Evolutionary conservation across 2,329 filamentous ascomycete species (phyloP).

Genomic region (Neospermospora avenae): DNA sequence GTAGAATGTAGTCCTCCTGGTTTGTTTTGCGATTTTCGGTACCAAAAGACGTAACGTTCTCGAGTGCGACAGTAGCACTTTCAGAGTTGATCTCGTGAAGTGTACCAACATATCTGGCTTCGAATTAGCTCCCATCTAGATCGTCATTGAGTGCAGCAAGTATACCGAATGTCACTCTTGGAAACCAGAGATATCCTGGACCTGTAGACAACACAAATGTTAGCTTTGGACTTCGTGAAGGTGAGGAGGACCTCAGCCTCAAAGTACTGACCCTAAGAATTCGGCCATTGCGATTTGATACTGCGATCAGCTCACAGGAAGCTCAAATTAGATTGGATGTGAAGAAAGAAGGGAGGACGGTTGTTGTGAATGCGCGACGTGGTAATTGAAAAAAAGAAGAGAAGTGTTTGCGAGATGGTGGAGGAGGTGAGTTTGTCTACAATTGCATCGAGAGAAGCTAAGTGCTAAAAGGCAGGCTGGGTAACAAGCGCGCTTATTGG

Average conservation of each 20-base stretch:
- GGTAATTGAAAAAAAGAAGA: constrained; percentile 11
- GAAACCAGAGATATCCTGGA: constrained; percentile 95
- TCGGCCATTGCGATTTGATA: constrained; percentile 48
- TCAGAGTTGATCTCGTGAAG: constrained; percentile 98
- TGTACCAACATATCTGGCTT: constrained; percentile 82
- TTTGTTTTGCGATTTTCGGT: constrained; percentile 84
- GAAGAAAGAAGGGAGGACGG: constrained; percentile 7
- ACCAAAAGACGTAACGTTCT: constrained; percentile 92
- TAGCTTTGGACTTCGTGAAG: constrained; percentile 22
- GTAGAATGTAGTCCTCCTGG: constrained; percentile 75
- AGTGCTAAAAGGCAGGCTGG: constrained; percentile 25
- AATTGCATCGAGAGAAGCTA: constrained; percentile 11
- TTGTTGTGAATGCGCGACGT: not conserved
- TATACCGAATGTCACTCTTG: constrained; percentile 93
- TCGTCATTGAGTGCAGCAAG: constrained; percentile 21
- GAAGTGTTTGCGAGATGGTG: constrained; percentile 14
- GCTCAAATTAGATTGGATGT: constrained; percentile 17
- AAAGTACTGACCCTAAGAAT: constrained; percentile 52
- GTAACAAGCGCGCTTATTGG: not conserved
- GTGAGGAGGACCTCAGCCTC: constrained; percentile 16
- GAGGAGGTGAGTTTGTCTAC: constrained; percentile 16
- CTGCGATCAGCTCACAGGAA: constrained; percentile 34
- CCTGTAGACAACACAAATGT: constrained; percentile 44
- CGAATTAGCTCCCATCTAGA: constrained; percentile 14
- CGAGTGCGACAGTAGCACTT: constrained; percentile 91